A percentile compares a stretch with the other conserved stretches of the same genome.
phyloP scores from a whole-genome alignment of 2,329 filamentous ascomycete species.

The Diplodia intermedia region DNA sequence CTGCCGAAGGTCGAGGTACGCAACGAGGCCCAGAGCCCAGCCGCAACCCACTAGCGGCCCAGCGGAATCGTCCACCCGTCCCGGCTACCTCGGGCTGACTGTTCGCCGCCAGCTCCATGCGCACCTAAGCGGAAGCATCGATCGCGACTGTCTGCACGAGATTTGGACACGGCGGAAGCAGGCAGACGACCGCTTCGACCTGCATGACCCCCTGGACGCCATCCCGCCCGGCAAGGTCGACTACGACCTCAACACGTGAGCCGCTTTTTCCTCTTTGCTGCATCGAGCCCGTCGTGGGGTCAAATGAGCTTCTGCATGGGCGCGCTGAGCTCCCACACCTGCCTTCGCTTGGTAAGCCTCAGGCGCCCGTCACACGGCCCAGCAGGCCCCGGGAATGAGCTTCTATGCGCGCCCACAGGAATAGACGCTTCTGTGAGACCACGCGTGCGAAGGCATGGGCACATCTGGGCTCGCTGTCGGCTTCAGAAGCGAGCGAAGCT shows the following conservation, averaged over 20 bases:
- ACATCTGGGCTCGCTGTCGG: not conserved
- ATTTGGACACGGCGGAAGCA: conserved; percentile 71
- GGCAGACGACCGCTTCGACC: conserved; percentile 56
- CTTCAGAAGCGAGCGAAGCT: not conserved
- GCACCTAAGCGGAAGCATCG: conserved; percentile 81
- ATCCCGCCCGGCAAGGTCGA: conserved; percentile 76
- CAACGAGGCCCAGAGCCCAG: conserved; percentile 33
- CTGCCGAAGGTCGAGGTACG: conserved; percentile 55
- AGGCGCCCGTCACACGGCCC: not conserved
- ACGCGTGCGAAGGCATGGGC: conserved; percentile 2
- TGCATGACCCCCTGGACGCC: conserved; percentile 72
- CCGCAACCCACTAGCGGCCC: conserved; percentile 32
- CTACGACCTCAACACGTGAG: conserved; percentile 72
- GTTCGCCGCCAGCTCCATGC: conserved; percentile 70
- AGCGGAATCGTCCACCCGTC: conserved; percentile 28
- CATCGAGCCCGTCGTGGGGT: not conserved
- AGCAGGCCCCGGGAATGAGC: not conserved
- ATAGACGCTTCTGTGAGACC: conserved; percentile 8
- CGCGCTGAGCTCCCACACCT: conserved; percentile 8
- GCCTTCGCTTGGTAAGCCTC: conserved; percentile 8
- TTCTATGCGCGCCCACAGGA: not conserved
- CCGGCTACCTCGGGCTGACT: conserved; percentile 39
- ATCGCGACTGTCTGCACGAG: conserved; percentile 72
- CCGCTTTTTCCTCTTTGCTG: conserved; percentile 11
- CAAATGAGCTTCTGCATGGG: conserved; percentile 13